phyloP scores from a whole-genome alignment of 371 early-diverging fungal species.

The Mucor saturninus region DNA sequence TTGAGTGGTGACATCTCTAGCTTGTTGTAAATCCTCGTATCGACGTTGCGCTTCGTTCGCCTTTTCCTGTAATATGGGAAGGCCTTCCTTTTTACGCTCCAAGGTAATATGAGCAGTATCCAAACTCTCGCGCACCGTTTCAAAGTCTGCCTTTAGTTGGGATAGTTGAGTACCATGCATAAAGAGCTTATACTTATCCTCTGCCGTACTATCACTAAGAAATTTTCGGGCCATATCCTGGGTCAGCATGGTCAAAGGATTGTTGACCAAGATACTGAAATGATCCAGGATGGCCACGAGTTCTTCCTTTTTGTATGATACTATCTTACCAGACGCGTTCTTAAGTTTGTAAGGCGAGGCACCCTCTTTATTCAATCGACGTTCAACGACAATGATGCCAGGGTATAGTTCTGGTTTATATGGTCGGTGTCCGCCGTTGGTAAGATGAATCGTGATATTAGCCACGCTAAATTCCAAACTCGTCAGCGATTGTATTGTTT shows the following conservation, averaged over 20 bases:
- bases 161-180: conserved; percentile 85
- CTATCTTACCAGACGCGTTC: conserved; percentile 58
- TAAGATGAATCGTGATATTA: conserved; percentile 72
- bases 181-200: conserved; percentile 91
- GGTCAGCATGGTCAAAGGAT: conserved; percentile 89
- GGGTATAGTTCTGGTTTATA: conserved; percentile 84
- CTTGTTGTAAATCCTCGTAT: conserved; percentile 68
- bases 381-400: conserved; percentile 79
- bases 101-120: conserved; percentile 62
- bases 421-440: conserved; percentile 84
- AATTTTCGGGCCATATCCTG: conserved; percentile 95
- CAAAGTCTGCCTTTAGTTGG: conserved; percentile 78
- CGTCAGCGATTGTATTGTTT: no score
- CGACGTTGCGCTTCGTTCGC: conserved; percentile 65
- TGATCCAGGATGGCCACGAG: conserved; percentile 85
- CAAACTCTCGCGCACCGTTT: conserved; percentile 68
- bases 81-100: conserved; percentile 52
- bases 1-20: conserved; percentile 63
- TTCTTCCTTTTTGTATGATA: conserved; percentile 83
- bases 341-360: conserved; percentile 77
- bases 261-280: conserved; percentile 89
- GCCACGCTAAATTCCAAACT: conserved; percentile 49
- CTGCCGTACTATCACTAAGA: conserved; percentile 76
- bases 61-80: conserved; percentile 68
- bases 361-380: conserved; percentile 77